These are phyloP conservation scores for Exophiala viscosa DNA, from an alignment of 2,329 filamentous ascomycete genomes.

Conservation along the genomic window DNA sequence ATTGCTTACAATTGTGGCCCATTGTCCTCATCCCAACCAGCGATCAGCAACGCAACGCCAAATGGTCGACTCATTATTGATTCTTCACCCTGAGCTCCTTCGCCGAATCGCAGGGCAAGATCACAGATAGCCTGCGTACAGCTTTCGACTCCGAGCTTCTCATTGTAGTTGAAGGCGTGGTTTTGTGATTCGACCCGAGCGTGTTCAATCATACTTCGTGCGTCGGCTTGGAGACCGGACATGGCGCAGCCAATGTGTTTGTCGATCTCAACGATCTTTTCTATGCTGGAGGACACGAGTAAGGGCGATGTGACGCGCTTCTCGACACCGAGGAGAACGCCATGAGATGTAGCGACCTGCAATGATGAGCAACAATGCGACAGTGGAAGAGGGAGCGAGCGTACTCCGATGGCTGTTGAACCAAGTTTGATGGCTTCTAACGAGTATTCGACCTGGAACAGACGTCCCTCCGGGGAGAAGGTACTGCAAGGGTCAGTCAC, in stretches of 20 bases:
- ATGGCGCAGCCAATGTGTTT: constrained; percentile 98
- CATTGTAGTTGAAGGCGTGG: constrained; percentile 97
- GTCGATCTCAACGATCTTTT: constrained; percentile 99
- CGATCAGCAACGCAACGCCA: constrained; percentile 92
- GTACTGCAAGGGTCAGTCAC: constrained; percentile 58
- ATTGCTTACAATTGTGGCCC: constrained; percentile 74
- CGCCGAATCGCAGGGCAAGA: constrained; percentile 89
- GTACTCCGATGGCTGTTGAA: constrained; percentile 90
- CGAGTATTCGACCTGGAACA: constrained; percentile 99
- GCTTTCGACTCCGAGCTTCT: constrained; percentile 90
- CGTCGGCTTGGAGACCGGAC: constrained; percentile 95
- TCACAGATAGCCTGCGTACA: constrained; percentile 99
- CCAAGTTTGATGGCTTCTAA: constrained; percentile 99
- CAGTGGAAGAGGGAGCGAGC: constrained; percentile 26
- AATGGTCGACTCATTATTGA: constrained; percentile 98
- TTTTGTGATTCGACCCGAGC: constrained; percentile 96
- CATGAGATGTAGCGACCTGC: constrained; percentile 82
- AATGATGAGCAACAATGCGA: constrained; percentile 1
- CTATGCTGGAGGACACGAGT: constrained; percentile 94
- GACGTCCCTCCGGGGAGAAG: constrained; percentile 98
- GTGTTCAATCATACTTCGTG: constrained; percentile 96
- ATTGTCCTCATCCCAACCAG: constrained; percentile 86
- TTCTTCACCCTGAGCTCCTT: constrained; percentile 95
- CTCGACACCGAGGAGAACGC: constrained; percentile 94
- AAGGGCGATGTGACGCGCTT: constrained; percentile 98